Base-by-base conservation (phyloP, 805 yeast genomes). In the Schwanniomyces polymorphus region DNA sequence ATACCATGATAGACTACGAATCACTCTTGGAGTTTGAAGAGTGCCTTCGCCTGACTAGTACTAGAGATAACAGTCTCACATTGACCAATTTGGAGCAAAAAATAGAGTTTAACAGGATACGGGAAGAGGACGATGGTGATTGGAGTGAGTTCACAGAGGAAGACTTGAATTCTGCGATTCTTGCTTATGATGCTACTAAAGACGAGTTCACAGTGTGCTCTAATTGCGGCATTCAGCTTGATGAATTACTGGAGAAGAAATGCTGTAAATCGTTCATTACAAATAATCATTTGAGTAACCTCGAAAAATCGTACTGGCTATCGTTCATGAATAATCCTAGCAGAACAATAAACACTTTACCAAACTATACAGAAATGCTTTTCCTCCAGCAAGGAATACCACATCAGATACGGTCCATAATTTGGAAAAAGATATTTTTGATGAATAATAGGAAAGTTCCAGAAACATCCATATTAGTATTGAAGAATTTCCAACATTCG, bases 321-420 rank as follows among this genome's bases (percentile, higher is more conserved):
- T 63, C 74, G 39, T 75, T 78, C 46, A 57, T 78, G 33, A 68
- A 65, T 42, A 67, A 70, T 51, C 79, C 78, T 1, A 65, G 74
- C 28, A 68, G 69, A 41, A 76, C 81, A 25, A 63, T 75, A 35
- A 63, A 72, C 37, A 67, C 78, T 1, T 62, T 78, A 28, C 82
- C 83, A 11, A 67, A 74, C 56, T 78, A 75, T 51, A 70, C 81
- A 10, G 70, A 73, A 50, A 65, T 75, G 48, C 62, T 76, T 49
- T 62, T 76, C 38, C 54, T 73, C 42, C 70, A 70, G 45, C 71
- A 68, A 45, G 80, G 80, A 10, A 62, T 78, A 5, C 82, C 82
- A 5, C 63, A 67, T 31, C 70, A 70, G 44, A 51, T 78, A 25
- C 63, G 82, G 49, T 58, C 70, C 7, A 47, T 68, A n/a, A 60